Percentiles rank a stretch among this genome's conserved stretches.
phyloP scores from a whole-genome alignment of 768 basidiomycete species.

The Russula earlei region DNA sequence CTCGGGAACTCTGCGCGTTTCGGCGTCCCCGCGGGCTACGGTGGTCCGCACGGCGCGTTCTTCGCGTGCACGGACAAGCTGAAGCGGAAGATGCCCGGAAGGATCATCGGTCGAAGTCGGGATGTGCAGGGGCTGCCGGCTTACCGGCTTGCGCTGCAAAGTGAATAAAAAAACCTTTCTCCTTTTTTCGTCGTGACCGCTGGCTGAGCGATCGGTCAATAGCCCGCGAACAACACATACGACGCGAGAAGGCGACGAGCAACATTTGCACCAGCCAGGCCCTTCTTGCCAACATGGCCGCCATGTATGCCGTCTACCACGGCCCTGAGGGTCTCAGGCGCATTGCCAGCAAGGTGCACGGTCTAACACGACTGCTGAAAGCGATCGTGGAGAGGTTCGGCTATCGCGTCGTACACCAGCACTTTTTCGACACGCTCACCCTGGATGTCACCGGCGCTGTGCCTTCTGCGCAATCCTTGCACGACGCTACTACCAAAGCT shows the following conservation, averaged over 20 bases:
- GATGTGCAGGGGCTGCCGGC: conserved; percentile 80
- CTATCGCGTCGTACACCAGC: conserved; percentile 57
- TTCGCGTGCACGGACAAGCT: conserved; percentile 87
- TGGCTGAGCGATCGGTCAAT: not conserved
- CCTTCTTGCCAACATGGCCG: conserved; percentile 97
- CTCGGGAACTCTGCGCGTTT: conserved; percentile 94
- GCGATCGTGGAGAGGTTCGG: conserved; percentile 59
- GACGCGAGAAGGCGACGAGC: conserved; percentile 95
- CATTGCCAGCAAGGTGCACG: conserved; percentile 88
- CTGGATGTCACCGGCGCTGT: conserved; percentile 59
- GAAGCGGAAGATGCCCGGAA: conserved; percentile 98
- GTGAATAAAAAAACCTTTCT: conserved; percentile 37
- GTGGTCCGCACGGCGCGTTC: conserved; percentile 96
- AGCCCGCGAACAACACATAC: conserved; percentile 96
- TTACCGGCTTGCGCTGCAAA: conserved; percentile 90
- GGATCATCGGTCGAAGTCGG: conserved; percentile 84
- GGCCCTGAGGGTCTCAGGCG: conserved; percentile 77
- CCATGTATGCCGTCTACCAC: conserved; percentile 97
- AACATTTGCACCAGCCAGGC: conserved; percentile 99
- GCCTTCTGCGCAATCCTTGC: conserved; percentile 51
- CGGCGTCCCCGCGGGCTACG: conserved; percentile 95
- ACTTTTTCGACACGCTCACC: conserved; percentile 89
- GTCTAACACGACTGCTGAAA: conserved; percentile 71
- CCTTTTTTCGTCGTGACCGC: not conserved
- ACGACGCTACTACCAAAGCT: conserved; percentile 49